Evolutionary conservation across 1,139 yeast genomes (phyloP), one percentile per base, ranked within the genome.

Genomic region (Fermentozyma sake): DNA sequence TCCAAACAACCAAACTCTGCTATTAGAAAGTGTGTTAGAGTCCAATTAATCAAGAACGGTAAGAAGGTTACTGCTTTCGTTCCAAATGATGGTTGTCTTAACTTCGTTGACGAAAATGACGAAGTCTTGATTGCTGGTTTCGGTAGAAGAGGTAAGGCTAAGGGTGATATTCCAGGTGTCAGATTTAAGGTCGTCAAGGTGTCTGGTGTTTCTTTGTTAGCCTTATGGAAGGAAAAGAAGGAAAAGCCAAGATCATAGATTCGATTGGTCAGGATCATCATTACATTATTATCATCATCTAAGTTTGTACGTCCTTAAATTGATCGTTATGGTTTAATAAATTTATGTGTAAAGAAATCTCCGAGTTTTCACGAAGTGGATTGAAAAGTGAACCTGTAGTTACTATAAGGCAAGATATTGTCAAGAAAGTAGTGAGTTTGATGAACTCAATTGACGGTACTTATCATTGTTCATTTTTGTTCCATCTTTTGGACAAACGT

Each of bases 61-160:
- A 91, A 91, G 85, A 91, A 86, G 79, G 98, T 93, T 57, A 91
- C 98, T 62, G 99, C 99, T 69, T 93, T 93, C 94, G 99, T 93
- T 67, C 98, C 99, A 73, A 91, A 91, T 63, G 99, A 93, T 75
- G 99, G 99, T 89, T 93, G 98, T 82, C 77, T 89, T 72, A 91
- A 91, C 91, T 91, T 82, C 58, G 96, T 91, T 59, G 98, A 91
- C 67, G 97, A 91, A 79, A 91, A 91, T 79, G 97, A 91, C 76
- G 97, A 91, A 74, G 98, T 91, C 58, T 79, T 91, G 63, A 78
- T 91, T 59, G 97, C 99, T 60, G 99, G 99, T 80, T 93, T 93
- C 86, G 99, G 99, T 85, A 87, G 98, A 79, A 91, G 95, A 83
- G 99, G 99, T 79, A 91, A 91, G 83, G 98, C 99, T 69, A 93